Conservation (phyloP, 371 early-diverging fungal species). For the Batkoa obscura region DNA sequence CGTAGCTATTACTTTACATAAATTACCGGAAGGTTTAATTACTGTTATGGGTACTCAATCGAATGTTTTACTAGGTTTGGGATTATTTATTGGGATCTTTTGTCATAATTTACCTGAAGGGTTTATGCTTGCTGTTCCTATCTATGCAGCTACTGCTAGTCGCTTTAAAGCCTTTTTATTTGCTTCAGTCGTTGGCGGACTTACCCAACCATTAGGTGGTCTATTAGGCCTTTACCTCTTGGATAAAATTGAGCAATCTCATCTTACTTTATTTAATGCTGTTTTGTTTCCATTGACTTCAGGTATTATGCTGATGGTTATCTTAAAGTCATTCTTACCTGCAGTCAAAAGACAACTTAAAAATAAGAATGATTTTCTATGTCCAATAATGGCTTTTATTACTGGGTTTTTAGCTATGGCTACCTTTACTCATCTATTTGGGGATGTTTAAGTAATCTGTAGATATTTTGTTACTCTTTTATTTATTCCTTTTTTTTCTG, state of each 20-base stretch:
- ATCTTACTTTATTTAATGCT: constrained; percentile 22
- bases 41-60: constrained; percentile 47
- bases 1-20: constrained; percentile 55
- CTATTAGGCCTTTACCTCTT: constrained; percentile 27
- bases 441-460: too few species aligned
- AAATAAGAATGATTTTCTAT: too few species aligned
- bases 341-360: constrained; percentile 6
- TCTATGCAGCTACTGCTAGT: constrained; percentile 41
- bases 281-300: constrained; percentile 27
- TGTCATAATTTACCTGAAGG: constrained; percentile 72
- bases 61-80: constrained; percentile 36
- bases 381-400: too few species aligned
- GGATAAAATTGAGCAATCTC: constrained; percentile 12
- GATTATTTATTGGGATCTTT: constrained; percentile 49
- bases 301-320: constrained; percentile 53
- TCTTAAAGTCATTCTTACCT: constrained; percentile 8
- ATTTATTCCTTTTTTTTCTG: too few species aligned
- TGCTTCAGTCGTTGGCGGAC: constrained; percentile 41
- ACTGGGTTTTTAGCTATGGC: too few species aligned
- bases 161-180: constrained; percentile 33
- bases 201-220: constrained; percentile 43
- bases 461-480: too few species aligned
- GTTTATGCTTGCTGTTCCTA: constrained; percentile 49
- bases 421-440: too few species aligned
- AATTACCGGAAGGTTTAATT: constrained; percentile 64